These are phyloP conservation scores for Petunia axillaris DNA, from an alignment of 257 asterid species.

Conservation along the genomic window DNA sequence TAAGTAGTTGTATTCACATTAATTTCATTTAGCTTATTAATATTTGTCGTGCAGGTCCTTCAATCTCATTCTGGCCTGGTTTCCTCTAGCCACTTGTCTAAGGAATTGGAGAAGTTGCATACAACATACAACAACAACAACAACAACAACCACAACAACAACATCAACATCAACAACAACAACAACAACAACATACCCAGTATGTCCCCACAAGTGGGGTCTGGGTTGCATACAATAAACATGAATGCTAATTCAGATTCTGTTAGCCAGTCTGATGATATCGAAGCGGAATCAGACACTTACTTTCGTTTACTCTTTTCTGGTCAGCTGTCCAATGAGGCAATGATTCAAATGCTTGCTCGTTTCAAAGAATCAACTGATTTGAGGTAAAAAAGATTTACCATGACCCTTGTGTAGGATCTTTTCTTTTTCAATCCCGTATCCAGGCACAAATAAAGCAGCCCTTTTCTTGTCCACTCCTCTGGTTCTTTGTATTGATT, in stretches of 20 bases:
- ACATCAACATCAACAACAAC: too few relatives aligned
- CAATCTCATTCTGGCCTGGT: constrained; percentile 66
- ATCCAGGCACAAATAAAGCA: too few relatives aligned
- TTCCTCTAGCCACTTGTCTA: constrained; percentile 65
- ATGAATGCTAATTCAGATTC: constrained; percentile 58
- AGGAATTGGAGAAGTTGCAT: constrained; percentile 74
- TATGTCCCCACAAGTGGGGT: too few relatives aligned
- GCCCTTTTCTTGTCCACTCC: too few relatives aligned
- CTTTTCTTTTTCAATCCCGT: too few relatives aligned
- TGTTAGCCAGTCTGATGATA: constrained; percentile 69
- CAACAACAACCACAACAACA: too few relatives aligned
- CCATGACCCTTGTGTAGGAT: too few relatives aligned
- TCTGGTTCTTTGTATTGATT: too few relatives aligned
- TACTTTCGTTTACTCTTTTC: constrained; percentile 89
- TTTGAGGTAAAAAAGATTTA: constrained; percentile 48
- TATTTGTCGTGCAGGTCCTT: constrained; percentile 65
- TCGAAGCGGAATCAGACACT: constrained; percentile 79
- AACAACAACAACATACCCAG: too few relatives aligned
- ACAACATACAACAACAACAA: constrained; percentile 32
- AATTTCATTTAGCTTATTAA: background rate
- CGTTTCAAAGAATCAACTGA: constrained; percentile 75
- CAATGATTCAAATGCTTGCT: constrained; percentile 78
- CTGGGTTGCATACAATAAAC: too few relatives aligned
- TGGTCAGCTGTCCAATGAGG: constrained; percentile 66
- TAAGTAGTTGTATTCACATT: constrained; percentile 13